phyloP scores from a whole-genome alignment of 176 grass and related monocot species.

The Avena atlantica region DNA sequence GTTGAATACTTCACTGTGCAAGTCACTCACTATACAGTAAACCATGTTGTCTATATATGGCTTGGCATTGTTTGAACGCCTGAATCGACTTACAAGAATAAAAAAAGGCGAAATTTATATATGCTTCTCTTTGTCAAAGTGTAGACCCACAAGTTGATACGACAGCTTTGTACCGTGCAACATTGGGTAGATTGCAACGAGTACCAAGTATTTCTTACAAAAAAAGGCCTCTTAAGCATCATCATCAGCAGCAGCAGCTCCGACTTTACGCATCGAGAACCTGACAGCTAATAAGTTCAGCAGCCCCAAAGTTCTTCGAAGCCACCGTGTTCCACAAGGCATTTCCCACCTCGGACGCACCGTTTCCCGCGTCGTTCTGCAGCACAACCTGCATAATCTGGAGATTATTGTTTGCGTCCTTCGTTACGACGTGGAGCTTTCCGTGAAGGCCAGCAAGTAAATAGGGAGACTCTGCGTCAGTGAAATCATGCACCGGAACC shows the following conservation, averaged over 20 bases:
- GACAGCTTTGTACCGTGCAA: neutral
- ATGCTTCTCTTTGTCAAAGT: neutral
- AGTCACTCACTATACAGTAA: no score
- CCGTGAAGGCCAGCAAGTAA: conserved; percentile 72
- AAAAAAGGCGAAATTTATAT: neutral
- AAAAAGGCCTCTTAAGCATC: neutral
- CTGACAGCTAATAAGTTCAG: conserved; percentile 84
- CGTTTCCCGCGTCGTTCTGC: conserved; percentile 32
- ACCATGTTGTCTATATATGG: neutral
- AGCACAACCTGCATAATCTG: conserved; percentile 59
- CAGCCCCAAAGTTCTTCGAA: conserved; percentile 68
- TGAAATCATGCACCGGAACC: conserved; percentile 72
- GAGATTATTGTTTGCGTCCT: conserved; percentile 58
- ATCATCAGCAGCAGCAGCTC: neutral
- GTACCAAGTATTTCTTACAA: conserved; percentile 8
- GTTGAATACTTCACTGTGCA: no score
- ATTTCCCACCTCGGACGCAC: conserved; percentile 27
- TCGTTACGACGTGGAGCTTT: conserved; percentile 78
- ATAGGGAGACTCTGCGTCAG: conserved; percentile 77
- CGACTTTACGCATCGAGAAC: conserved; percentile 67
- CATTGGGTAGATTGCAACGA: neutral
- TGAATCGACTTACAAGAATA: conserved; percentile 29
- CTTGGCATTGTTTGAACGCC: neutral
- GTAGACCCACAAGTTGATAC: neutral
- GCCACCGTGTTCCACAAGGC: conserved; percentile 65